Percentiles rank a stretch among this genome's conserved stretches.
Conservation (phyloP, 2,329 filamentous ascomycete genomes). For the Anthostomella pinea region DNA sequence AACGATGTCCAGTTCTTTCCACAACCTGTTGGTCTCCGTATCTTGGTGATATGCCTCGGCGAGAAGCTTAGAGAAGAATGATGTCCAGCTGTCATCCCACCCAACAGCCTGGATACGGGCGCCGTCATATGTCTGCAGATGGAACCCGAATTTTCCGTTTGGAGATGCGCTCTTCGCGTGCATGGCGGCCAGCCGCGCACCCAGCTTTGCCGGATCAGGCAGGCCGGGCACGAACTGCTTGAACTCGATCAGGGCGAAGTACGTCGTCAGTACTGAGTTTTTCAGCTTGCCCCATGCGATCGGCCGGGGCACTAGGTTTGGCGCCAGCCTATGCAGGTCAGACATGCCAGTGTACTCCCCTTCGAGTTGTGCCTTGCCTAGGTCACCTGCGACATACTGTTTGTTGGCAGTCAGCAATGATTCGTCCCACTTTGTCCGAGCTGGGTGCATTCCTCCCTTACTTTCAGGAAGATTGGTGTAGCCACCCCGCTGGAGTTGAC, state of each 20-base stretch:
- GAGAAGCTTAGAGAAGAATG: constrained; percentile 36
- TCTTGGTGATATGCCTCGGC: constrained; percentile 28
- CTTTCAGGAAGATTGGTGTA: constrained; percentile 8
- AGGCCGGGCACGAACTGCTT: neutral
- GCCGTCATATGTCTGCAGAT: constrained; percentile 32
- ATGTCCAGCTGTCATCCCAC: constrained; percentile 40
- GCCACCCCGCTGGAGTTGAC: neutral
- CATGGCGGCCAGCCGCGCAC: neutral
- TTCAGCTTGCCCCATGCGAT: constrained; percentile 9
- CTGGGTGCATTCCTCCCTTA: neutral
- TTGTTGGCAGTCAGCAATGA: neutral
- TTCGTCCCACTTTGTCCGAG: no score
- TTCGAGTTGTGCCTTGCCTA: constrained; percentile 10
- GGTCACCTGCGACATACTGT: constrained; percentile 12
- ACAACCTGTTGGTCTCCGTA: constrained; percentile 29
- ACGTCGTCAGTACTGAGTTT: neutral
- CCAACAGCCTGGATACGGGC: constrained; percentile 23
- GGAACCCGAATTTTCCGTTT: constrained; percentile 37
- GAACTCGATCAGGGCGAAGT: constrained; percentile 1
- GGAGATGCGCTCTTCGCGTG: constrained; percentile 15
- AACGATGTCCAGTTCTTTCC: constrained; percentile 27
- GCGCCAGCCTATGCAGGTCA: constrained; percentile 7
- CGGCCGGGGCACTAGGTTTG: constrained; percentile 11
- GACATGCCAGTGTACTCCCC: constrained; percentile 15
- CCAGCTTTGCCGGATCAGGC: constrained; percentile 1